phyloP scores from a whole-genome alignment of 352 stramenopile species.

The Pythium biforme region DNA sequence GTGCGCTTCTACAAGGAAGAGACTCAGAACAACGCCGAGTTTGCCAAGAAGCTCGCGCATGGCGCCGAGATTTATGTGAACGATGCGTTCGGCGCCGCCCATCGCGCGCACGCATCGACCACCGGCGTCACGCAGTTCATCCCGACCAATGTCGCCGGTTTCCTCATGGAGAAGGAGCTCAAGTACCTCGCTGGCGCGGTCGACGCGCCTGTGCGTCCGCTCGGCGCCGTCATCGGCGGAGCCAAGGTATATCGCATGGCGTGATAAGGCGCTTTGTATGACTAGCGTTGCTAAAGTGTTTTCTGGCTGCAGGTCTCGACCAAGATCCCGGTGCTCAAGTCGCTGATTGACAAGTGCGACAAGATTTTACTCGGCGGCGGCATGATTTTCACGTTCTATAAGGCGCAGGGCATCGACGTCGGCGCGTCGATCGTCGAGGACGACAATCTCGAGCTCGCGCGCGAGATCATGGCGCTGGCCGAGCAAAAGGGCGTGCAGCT shows the following conservation, averaged over 20 bases:
- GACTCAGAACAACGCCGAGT: conserved; percentile 94
- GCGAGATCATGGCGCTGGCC: conserved; percentile 90
- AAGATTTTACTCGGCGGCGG: conserved; percentile 95
- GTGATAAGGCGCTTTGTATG: not conserved
- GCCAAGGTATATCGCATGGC: conserved; percentile 81
- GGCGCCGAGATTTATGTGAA: conserved; percentile 96
- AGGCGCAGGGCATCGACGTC: conserved; percentile 92
- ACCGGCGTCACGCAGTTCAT: conserved; percentile 97
- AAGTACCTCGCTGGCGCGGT: conserved; percentile 93
- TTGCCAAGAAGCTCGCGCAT: conserved; percentile 94
- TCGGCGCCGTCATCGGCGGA: conserved; percentile 94
- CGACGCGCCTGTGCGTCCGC: conserved; percentile 87
- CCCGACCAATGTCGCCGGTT: conserved; percentile 91
- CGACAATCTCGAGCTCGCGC: conserved; percentile 92
- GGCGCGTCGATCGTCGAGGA: conserved; percentile 95
- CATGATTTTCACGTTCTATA: conserved; percentile 98
- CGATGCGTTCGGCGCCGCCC: conserved; percentile 97
- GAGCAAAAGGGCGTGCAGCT: conserved; percentile 87
- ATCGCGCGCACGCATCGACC: conserved; percentile 97
- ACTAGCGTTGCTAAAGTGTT: too few species aligned
- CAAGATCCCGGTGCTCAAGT: conserved; percentile 97
- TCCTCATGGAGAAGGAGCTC: conserved; percentile 98
- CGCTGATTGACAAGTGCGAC: conserved; percentile 94
- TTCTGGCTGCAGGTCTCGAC: conserved; percentile 47
- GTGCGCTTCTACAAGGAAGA: conserved; percentile 98